Conservation (phyloP, 768 basidiomycete genomes). For the Termitomyces eurrhizus region DNA sequence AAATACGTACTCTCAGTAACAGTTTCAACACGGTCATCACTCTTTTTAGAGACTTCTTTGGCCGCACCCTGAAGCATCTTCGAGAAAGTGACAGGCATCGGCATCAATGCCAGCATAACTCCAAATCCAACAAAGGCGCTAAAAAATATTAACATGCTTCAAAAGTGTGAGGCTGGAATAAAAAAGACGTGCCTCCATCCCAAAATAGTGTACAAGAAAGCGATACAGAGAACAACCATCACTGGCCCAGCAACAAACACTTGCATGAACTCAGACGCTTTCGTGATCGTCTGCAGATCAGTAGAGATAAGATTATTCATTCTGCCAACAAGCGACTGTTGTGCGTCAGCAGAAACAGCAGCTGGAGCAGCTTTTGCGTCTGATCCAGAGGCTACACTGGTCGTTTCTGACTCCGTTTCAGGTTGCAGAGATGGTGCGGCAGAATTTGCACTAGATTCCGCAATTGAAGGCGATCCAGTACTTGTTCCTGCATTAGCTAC, state of each 20-base stretch:
- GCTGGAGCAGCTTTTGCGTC: conserved; percentile 7
- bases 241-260: conserved; percentile 33
- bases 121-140: conserved; percentile 56
- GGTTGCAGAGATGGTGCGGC: background rate
- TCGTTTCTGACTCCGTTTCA: conserved; percentile 1
- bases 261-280: conserved; percentile 31
- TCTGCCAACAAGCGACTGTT: conserved; percentile 51
- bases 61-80: conserved; percentile 43
- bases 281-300: conserved; percentile 39
- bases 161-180: background rate
- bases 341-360: conserved; percentile 8
- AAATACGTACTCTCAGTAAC: conserved; percentile 52
- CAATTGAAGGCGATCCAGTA: conserved; percentile 1
- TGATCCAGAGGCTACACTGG: conserved; percentile 1
- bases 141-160: background rate
- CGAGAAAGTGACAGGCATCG: conserved; percentile 51
- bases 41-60: conserved; percentile 42
- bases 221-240: conserved; percentile 30
- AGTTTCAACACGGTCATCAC: conserved; percentile 53
- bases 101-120: conserved; percentile 45
- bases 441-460: background rate
- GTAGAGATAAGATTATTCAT: conserved; percentile 75
- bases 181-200: conserved; percentile 36
- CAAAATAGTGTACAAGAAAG: conserved; percentile 41
- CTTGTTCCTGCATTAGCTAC: conserved; percentile 20